Evolutionary conservation across 306 rosid species (phyloP), one percentile per base, ranked within the genome.

Genomic region (Amphicarpaea edgeworthii): DNA sequence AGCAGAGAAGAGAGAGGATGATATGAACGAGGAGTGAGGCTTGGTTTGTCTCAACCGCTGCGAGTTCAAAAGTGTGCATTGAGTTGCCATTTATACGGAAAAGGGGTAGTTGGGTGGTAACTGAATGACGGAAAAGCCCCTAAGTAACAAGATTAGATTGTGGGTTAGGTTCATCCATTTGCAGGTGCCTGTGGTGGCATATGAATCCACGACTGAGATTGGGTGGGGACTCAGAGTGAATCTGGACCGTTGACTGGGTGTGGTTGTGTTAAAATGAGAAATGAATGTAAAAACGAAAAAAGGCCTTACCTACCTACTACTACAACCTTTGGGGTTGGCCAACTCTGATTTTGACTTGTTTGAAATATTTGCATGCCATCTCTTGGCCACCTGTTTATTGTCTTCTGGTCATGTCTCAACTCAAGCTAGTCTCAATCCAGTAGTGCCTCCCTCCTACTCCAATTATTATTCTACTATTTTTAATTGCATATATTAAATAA

Each of bases 141-240:
- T 45, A 12, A 26, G 28, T 16, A 55, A 37, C 6, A 24, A 16
- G 76, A 59, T 47, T 12, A 32, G 12, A 12, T 7, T 46, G 8
- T 3, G 50, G 80, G 80, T 41, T 49, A 59, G 84, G 60, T 81
- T 63, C 79, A 75, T 75, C 62, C 72, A 19, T 12, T 30, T 20
- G 37, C 46, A 23, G 40, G 41, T 26, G 17, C 0, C 28, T 16
- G 17, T 8, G 11, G 2, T n/a, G 21, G 16, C 40, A 15, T 59
- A 8, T 14, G 3, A 55, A n/a, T 71, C 16, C 0, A 71, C 26
- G 51, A 41, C 0, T 38, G 41, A 37, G 76, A 71, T 45, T 28
- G 6, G 8, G 21, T 28, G 6, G 8, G 21, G 12, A 21, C 14
- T 16, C 4, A 4, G 10, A 20, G 4, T 59, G 17, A 12, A 79